These are phyloP conservation scores for Physcia stellaris DNA, from an alignment of 495 filamentous ascomycete genomes.

Conservation along the genomic window DNA sequence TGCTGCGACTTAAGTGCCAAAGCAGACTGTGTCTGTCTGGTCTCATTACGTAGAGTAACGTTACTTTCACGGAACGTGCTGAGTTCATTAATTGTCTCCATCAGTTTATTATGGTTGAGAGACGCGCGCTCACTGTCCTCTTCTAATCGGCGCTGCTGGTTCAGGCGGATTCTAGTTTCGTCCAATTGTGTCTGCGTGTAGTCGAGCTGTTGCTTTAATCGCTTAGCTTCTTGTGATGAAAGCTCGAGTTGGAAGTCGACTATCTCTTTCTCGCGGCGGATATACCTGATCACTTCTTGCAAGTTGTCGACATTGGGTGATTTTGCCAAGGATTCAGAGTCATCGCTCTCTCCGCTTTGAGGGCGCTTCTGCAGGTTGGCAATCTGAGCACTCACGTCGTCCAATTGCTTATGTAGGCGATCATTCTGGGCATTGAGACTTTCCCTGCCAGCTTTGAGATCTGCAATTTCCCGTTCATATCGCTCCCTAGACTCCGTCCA, in stretches of 20 bases:
- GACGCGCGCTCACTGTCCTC: slow-evolving; percentile 55
- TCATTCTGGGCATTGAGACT: slow-evolving; percentile 77
- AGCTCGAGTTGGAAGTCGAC: slow-evolving; percentile 89
- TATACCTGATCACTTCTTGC: slow-evolving; percentile 75
- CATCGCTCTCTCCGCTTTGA: slow-evolving; percentile 31
- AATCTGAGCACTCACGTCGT: slow-evolving; percentile 68
- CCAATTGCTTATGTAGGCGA: slow-evolving; percentile 74
- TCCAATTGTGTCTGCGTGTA: slow-evolving; percentile 78
- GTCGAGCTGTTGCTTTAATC: slow-evolving; percentile 78
- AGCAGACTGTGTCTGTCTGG: slow-evolving; percentile 59
- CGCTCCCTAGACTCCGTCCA: slow-evolving; percentile 70
- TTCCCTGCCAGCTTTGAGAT: slow-evolving; percentile 62
- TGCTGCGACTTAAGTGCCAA: slow-evolving; percentile 59
- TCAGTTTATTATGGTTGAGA: slow-evolving; percentile 69
- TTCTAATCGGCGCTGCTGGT: slow-evolving; percentile 70
- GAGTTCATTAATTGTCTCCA: slow-evolving; percentile 86
- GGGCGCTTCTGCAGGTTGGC: slow-evolving; percentile 57
- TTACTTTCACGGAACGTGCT: slow-evolving; percentile 92
- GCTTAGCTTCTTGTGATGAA: slow-evolving; percentile 69
- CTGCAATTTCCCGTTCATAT: slow-evolving; percentile 70
- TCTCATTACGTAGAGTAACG: slow-evolving; percentile 71
- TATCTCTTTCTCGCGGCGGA: slow-evolving; percentile 95
- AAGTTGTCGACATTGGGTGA: slow-evolving; percentile 51
- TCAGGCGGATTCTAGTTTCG: slow-evolving; percentile 69
- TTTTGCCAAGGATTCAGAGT: slow-evolving; percentile 25